Percentiles rank a stretch among this genome's conserved stretches.
Conservation (phyloP, 805 yeast species). For the Kockiozyma suomiensis region DNA sequence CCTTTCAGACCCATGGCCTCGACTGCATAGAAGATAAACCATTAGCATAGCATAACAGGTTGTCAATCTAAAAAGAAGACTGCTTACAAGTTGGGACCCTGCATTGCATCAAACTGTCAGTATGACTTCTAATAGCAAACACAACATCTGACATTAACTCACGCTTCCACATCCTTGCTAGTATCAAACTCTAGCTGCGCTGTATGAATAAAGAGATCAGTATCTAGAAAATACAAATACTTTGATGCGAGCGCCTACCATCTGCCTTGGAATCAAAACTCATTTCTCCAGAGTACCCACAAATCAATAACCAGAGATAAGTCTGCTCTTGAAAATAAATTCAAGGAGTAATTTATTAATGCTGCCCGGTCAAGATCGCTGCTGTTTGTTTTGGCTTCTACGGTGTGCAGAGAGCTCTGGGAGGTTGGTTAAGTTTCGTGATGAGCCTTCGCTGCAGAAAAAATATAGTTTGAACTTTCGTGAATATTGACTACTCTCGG, state of each 20-base stretch:
- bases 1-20: constrained; percentile 38
- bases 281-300: constrained; percentile 3
- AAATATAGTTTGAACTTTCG: neutral
- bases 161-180: constrained; percentile 55
- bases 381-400: no score
- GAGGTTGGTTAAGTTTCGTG: constrained; percentile 4
- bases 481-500: neutral
- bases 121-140: neutral
- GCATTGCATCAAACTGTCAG: neutral
- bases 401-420: no score
- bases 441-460: constrained; percentile 5
- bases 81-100: constrained; percentile 35
- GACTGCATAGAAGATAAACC: constrained; percentile 15
- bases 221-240: neutral
- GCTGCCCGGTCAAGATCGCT: no score
- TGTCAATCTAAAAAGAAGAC: neutral
- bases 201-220: constrained; percentile 1
- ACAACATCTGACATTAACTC: neutral
- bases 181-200: constrained; percentile 57
- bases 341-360: no score
- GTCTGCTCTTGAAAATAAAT: neutral
- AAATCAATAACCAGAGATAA: neutral
- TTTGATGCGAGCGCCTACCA: constrained; percentile 11
- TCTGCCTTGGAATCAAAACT: constrained; percentile 27
- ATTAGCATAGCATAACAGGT: constrained; percentile 5